Evolutionary conservation across 768 basidiomycete species (phyloP), one percentile per base, ranked within the genome.

Genomic region (Mycena latifolia): DNA sequence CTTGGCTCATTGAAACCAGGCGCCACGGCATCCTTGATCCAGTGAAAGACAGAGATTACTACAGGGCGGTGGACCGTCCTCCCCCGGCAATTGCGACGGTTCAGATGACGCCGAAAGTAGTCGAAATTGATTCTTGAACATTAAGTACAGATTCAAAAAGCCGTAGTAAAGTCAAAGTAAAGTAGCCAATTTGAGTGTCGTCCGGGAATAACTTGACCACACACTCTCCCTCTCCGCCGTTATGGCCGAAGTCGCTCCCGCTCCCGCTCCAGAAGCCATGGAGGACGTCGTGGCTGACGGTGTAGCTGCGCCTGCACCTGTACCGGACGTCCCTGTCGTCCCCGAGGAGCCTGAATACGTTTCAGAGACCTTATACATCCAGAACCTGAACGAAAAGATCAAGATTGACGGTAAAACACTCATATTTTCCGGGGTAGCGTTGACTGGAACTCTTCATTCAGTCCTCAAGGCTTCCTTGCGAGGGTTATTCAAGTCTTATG

Each of bases 351-450:
- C 78, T 20, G 88, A 90, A 71, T 58, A 80, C 69, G 81, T 83
- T 55, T 89, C 91, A 55, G 96, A 98, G 78, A 98, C 96, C 6
- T 84, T 98, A 27, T 98, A 98, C 76, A 92, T 98, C 74, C 95
- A 97, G 81, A 98, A 98, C 79, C 79, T 98, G 71, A 98, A 98
- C 75, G 96, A 98, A 82, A 95, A 92, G 82, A 91, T 96, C 67
- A 94, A 94, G 77, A 83, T 93, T 39, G 89, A 90, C 60, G 90
- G 92, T 91, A 50, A 46, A 72, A 35, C n/a, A 70, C 62, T 74
- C 53, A 15, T 29, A 41, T 52, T 15, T 45, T 65, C 58, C 64
- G 46, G 14, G 61, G 14, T 15, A 28, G 58, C 65, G 2, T 50
- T 35, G 50, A 45, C 58, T 43, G 25, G 66, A 46, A 27, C 41